Percentiles rank a stretch among this genome's conserved stretches.
Conservation (phyloP, 2,329 filamentous ascomycete species). For the Xylariaceae sp. region DNA sequence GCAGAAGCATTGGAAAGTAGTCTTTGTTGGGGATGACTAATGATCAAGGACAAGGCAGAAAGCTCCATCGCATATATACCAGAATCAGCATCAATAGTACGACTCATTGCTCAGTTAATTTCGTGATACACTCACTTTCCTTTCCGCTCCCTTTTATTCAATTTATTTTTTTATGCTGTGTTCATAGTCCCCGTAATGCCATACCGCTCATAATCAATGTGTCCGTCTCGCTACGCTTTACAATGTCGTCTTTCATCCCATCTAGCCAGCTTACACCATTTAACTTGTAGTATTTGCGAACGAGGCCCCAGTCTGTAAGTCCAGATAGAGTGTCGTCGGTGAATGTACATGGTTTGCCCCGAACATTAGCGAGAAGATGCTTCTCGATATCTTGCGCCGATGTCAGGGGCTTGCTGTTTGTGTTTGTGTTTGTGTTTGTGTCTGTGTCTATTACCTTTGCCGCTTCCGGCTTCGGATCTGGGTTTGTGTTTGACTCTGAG, state of each 20-base stretch:
- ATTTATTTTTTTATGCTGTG: neutral
- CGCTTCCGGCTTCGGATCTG: no score
- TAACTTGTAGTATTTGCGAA: constrained; percentile 88
- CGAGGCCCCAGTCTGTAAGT: constrained; percentile 68
- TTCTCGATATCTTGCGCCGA: constrained; percentile 53
- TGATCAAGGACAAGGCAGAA: no score
- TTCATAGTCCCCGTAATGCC: constrained; percentile 69
- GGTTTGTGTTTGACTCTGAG: no score
- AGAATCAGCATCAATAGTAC: no score
- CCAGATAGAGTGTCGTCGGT: constrained; percentile 66
- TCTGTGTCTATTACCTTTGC: neutral
- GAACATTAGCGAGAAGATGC: constrained; percentile 67
- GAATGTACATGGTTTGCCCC: constrained; percentile 65
- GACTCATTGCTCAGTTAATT: no score
- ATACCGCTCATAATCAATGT: constrained; percentile 75
- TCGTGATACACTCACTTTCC: neutral
- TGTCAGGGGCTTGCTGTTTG: constrained; percentile 1
- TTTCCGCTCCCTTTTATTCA: neutral
- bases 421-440: neutral
- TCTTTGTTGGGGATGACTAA: no score
- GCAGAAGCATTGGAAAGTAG: no score
- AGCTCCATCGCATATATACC: no score
- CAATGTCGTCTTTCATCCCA: constrained; percentile 49
- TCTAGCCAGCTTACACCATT: constrained; percentile 63
- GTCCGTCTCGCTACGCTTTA: constrained; percentile 65